Evolutionary conservation across 257 asterid genomes (phyloP).

Genomic region (Solanum dulcamara): DNA sequence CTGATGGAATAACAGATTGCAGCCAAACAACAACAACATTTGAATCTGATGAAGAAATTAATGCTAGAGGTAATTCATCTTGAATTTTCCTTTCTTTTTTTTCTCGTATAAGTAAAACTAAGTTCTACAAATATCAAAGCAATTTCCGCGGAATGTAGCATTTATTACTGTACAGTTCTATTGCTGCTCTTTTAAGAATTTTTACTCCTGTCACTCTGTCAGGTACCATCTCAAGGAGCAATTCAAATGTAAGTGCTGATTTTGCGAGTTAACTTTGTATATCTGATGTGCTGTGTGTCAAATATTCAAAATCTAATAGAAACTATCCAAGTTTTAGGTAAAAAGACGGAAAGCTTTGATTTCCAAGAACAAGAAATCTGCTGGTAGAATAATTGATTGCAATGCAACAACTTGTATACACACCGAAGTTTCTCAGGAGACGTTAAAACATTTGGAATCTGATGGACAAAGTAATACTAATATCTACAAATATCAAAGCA

Average conservation of each 20-base stretch:
- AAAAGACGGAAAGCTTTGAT: neutral
- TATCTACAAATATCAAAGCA: neutral
- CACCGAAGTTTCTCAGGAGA: neutral
- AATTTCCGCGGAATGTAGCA: neutral
- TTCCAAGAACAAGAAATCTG: neutral
- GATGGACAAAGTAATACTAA: neutral
- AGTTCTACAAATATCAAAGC: neutral
- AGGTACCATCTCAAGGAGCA: slow-evolving; percentile 9
- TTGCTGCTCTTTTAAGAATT: neutral
- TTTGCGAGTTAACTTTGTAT: neutral
- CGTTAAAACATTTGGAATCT: neutral
- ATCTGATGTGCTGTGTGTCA: neutral
- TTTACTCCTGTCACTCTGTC: neutral
- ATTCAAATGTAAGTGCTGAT: neutral
- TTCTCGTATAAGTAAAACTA: neutral
- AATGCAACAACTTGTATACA: neutral
- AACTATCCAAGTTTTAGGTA: neutral
- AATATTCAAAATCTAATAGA: neutral
- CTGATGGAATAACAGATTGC: neutral
- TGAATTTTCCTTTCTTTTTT: neutral
- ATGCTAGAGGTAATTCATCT: neutral
- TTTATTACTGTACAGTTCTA: neutral
- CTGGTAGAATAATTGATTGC: neutral
- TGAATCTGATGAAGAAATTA: neutral
- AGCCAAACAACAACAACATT: neutral